Percentiles rank a stretch among this genome's conserved stretches.
phyloP scores from a whole-genome alignment of 2,329 filamentous ascomycete genomes.

The Alternaria atra region DNA sequence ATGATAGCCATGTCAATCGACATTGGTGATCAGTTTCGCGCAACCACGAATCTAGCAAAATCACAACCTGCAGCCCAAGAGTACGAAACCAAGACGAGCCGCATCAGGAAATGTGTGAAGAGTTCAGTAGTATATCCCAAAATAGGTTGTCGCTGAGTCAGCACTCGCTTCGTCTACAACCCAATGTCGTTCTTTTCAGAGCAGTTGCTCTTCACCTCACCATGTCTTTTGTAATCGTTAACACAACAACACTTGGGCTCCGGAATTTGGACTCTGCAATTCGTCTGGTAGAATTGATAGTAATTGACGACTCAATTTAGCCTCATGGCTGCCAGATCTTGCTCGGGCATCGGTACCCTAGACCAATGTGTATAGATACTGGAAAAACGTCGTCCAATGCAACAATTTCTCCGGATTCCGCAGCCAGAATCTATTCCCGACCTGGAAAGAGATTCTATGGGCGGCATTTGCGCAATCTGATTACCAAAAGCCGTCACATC shows the following conservation, averaged over 20 bases:
- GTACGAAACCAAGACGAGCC: neutral
- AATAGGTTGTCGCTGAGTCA: neutral
- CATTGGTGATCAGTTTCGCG: too few species aligned
- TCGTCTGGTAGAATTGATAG: neutral
- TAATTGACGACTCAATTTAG: neutral
- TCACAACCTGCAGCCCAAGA: neutral
- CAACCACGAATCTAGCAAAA: neutral
- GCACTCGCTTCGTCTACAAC: constrained; percentile 3
- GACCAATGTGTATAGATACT: neutral
- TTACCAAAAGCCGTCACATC: neutral
- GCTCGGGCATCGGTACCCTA: neutral
- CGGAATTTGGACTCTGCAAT: neutral
- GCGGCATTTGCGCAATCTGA: neutral
- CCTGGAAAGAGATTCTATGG: too few species aligned
- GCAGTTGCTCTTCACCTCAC: neutral
- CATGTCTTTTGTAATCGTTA: neutral
- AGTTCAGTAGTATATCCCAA: neutral
- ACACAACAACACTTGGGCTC: neutral
- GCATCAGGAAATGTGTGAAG: neutral
- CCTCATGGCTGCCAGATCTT: neutral
- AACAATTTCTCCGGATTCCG: neutral
- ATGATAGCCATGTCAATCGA: neutral
- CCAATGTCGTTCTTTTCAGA: neutral
- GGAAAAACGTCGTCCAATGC: neutral
- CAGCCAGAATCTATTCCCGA: neutral